These are phyloP conservation scores for Chalciporus piperatus DNA, from an alignment of 768 basidiomycete genomes.

Conservation along the genomic window DNA sequence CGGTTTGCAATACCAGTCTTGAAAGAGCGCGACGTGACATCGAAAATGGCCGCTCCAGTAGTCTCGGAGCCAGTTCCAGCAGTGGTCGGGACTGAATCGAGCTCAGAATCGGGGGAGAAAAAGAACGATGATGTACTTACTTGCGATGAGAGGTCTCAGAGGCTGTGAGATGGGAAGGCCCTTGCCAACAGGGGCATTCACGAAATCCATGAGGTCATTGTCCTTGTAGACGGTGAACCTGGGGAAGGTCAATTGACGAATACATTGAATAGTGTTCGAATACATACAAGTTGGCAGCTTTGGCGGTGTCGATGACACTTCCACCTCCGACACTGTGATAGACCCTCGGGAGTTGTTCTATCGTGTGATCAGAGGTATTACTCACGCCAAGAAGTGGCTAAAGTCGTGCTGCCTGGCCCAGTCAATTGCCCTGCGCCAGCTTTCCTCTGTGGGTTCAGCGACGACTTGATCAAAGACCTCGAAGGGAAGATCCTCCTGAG, in stretches of 20 bases:
- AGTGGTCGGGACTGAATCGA: conserved; percentile 57
- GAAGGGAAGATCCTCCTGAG: conserved; percentile 72
- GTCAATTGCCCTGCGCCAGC: conserved; percentile 82
- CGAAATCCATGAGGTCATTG: conserved; percentile 91
- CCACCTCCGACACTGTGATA: conserved; percentile 80
- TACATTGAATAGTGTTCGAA: neutral
- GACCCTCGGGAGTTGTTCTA: neutral
- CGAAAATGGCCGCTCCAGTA: conserved; percentile 91
- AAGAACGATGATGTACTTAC: conserved; percentile 32
- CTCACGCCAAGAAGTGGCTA: conserved; percentile 89
- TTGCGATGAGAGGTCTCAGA: conserved; percentile 82
- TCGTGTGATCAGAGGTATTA: conserved; percentile 10
- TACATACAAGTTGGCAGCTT: conserved; percentile 83
- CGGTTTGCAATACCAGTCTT: conserved; percentile 96
- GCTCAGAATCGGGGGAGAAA: neutral
- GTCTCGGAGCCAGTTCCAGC: conserved; percentile 94
- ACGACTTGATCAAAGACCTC: conserved; percentile 80
- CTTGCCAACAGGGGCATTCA: conserved; percentile 94
- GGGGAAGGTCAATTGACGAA: conserved; percentile 4
- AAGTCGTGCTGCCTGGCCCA: conserved; percentile 88
- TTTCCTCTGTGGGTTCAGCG: conserved; percentile 89
- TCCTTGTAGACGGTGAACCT: conserved; percentile 92
- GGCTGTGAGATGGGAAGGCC: conserved; percentile 76
- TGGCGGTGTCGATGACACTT: conserved; percentile 93
- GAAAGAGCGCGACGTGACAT: conserved; percentile 88